Percentiles rank a stretch among this genome's conserved stretches.
phyloP scores from a whole-genome alignment of 2,329 filamentous ascomycete species.

The Zasmidium citrigriseum region DNA sequence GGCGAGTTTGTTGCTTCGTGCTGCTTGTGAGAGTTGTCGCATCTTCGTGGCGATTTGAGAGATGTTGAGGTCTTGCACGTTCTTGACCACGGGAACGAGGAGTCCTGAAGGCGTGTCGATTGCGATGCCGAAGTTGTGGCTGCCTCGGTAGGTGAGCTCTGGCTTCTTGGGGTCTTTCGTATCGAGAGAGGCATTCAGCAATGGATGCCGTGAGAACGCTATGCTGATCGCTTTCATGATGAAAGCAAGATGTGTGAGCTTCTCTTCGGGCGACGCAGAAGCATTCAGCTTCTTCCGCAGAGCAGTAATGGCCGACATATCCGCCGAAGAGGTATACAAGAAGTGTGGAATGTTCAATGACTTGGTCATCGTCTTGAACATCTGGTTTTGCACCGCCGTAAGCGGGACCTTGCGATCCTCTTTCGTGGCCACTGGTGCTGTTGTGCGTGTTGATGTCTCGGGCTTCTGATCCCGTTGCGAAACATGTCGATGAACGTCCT shows the following conservation, averaged over 20 bases:
- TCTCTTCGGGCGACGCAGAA: conserved; percentile 50
- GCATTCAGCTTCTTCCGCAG: conserved; percentile 76
- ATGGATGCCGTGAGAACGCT: conserved; percentile 75
- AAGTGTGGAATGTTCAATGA: conserved; percentile 93
- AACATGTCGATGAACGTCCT: conserved; percentile 68
- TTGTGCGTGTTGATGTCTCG: conserved; percentile 32
- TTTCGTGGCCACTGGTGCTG: conserved; percentile 37
- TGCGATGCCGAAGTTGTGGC: conserved; percentile 93
- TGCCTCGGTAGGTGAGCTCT: conserved; percentile 71
- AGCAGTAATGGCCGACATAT: conserved; percentile 72
- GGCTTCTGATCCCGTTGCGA: conserved; percentile 43
- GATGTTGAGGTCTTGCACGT: conserved; percentile 77
- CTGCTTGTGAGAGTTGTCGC: conserved; percentile 69
- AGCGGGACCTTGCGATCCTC: conserved; percentile 70
- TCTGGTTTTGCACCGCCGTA: conserved; percentile 79
- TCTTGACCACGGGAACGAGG: conserved; percentile 86
- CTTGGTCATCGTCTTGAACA: conserved; percentile 97
- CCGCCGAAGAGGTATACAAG: conserved; percentile 86
- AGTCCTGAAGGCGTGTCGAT: conserved; percentile 91
- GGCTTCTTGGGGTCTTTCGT: conserved; percentile 64
- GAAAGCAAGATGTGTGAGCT: conserved; percentile 89
- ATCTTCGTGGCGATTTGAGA: conserved; percentile 77
- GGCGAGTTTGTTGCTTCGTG: conserved; percentile 71
- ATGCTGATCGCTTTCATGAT: conserved; percentile 94
- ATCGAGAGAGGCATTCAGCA: conserved; percentile 86